phyloP scores from a whole-genome alignment of 352 stramenopile species.

The Achlya hypogyna region DNA sequence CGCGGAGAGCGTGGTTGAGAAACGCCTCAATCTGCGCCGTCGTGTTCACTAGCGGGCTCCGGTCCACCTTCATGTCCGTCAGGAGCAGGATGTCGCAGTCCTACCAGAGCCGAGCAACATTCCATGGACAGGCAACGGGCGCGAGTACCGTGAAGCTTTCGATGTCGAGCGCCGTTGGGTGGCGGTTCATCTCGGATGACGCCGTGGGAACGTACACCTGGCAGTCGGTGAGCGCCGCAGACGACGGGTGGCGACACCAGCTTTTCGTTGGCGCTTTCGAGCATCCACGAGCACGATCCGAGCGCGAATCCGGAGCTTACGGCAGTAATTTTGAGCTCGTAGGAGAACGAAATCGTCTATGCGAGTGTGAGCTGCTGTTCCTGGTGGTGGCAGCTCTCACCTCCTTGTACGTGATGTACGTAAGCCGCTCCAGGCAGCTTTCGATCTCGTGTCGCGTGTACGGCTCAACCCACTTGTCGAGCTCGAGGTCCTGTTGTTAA shows the following conservation, averaged over 20 bases:
- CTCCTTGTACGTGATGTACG: neutral
- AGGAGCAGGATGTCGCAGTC: conserved; percentile 73
- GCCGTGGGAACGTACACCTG: conserved; percentile 56
- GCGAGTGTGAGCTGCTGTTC: neutral
- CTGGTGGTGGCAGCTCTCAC: neutral
- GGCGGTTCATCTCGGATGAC: conserved; percentile 74
- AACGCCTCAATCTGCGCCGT: conserved; percentile 50
- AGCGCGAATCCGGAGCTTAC: conserved; percentile 69
- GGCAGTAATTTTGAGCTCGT: conserved; percentile 59
- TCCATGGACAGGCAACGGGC: neutral
- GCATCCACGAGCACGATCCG: conserved; percentile 56
- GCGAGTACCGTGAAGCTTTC: conserved; percentile 23
- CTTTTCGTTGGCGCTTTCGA: conserved; percentile 57
- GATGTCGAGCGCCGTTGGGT: conserved; percentile 76
- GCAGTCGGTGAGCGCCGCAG: neutral
- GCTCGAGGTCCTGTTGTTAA: conserved; percentile 8
- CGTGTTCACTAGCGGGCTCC: conserved; percentile 59
- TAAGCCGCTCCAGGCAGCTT: conserved; percentile 9
- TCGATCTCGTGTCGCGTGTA: conserved; percentile 18
- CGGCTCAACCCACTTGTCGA: conserved; percentile 17
- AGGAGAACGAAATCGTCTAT: conserved; percentile 34
- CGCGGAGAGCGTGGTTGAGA: conserved; percentile 40
- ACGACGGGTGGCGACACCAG: conserved; percentile 22
- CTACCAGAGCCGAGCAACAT: conserved; percentile 25
- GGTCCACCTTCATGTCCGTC: conserved; percentile 64